Evolutionary conservation across 371 early-diverging fungal genomes (phyloP), one percentile per base, ranked within the genome.

Genomic region (Funneliformis caledonium): DNA sequence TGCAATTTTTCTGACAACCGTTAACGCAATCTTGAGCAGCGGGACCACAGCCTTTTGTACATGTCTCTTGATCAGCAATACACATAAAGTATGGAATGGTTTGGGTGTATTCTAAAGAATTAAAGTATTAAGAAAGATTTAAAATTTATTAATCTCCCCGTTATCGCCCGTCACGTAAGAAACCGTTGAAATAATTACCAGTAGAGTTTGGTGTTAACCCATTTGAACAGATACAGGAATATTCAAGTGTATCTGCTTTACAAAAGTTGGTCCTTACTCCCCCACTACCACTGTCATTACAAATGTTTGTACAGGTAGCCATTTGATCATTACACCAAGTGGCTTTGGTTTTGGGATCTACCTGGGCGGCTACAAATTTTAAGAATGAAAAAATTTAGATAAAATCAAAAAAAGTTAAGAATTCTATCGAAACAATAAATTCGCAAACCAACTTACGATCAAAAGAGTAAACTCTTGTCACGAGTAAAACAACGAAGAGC

Each of bases 11-110:
- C n/a, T 61, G 2, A 79, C 84, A 85, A 37, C 26, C 72, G 31
- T 68, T 22, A 45, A 82, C 83, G 62, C 86, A 85, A 4, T 42
- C 48, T 45, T 82, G 80, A 80, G 83, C 75, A 4, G 81, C 78
- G 43, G 70, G 78, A 3, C 77, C 42, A 76, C 84, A 85, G 31
- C 10, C 8, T 10, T 64, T 12, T 56, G 76, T 84, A 74, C 86
- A 85, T 5, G 56, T 50, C 67, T 84, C 81, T 47, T 45, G 75
- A 26, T 85, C 84, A 61, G 72, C 73, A 6, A 78, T 82, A 64
- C 85, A 85, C 50, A 60, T 11, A 45, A 85, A 85, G 82, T 83
- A 85, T 33, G 85, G 85, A 62, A 85, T 85, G 16, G 84, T 85
- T 75, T 83, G 82, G 0, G 85, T 85, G 76, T 85, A 84, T 43